Conservation (phyloP, 148 eudicot genomes). For the Rhododendron williamsianum region DNA sequence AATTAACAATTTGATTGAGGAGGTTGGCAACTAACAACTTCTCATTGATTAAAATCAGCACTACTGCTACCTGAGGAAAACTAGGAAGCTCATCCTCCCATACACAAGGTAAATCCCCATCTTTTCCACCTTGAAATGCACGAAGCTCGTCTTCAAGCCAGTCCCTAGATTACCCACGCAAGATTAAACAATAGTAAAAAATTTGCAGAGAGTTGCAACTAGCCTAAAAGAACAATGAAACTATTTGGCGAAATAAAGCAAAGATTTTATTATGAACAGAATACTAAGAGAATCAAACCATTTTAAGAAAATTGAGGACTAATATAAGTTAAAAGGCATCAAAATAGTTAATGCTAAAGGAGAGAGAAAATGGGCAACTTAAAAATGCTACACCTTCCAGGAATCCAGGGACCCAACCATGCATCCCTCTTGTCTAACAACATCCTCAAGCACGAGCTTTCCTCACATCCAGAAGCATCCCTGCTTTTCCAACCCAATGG, state of each 20-base stretch:
- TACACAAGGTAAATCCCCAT: conserved; percentile 89
- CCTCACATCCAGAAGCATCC: conserved; percentile 75
- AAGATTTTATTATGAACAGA: not conserved
- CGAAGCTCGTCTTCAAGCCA: conserved; percentile 99
- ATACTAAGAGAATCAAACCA: not conserved
- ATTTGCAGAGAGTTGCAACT: not conserved
- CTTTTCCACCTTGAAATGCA: conserved; percentile 96
- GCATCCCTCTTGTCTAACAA: conserved; percentile 96
- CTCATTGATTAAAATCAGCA: not conserved
- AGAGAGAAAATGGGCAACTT: conserved; percentile 1
- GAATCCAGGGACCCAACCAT: conserved; percentile 98
- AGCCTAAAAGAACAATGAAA: conserved; percentile 7
- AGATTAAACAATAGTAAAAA: conserved; percentile 16
- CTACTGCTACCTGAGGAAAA: conserved; percentile 77
- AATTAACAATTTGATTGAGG: not conserved
- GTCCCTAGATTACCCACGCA: conserved; percentile 52
- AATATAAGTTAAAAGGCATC: not conserved
- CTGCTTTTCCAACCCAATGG: conserved; percentile 32
- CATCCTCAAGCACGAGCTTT: conserved; percentile 93
- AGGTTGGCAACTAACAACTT: not conserved
- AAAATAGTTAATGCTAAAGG: conserved; percentile 3
- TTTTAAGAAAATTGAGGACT: not conserved
- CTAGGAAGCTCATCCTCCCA: conserved; percentile 87
- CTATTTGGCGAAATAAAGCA: not conserved
- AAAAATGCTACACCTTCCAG: conserved; percentile 71